Base-by-base conservation (phyloP, 2,329 filamentous ascomycete species). In the Exophiala lecanii-corni region DNA sequence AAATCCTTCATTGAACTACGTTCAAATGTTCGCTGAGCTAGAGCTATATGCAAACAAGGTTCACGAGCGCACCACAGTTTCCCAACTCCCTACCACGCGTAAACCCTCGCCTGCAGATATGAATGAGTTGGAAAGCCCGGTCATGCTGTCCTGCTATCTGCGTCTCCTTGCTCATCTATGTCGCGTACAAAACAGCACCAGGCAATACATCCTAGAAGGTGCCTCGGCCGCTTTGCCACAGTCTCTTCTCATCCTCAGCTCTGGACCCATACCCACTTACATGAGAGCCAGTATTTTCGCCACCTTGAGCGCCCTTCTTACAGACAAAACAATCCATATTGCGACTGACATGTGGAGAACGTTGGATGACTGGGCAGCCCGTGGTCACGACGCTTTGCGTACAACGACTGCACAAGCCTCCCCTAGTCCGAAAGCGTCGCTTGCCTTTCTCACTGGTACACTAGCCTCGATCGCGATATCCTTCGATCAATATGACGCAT, bases 71-170 rank as follows among this genome's bases (percentile, higher is more conserved):
- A 78, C 85, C 42, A 64, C 75, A 43, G 63, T 72, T 4, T 64
- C 73, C 39, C 81, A 79, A 49, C 61, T 74, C 12, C 76, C 78
- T 56, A 74, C 81, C 48, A 63, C 74, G 41, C 74, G 76, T 35
- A 83, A 86, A 61, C 70, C 78, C 34, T 70, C 77, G 32, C 71
- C 71, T 13, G 81, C 84, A 33, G 76, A 84, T 47, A 81, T 87
- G 47, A 89, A 94, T 19, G 91, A 96, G 60, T 86, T 89, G 3
- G 94, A 98, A 63, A 94, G 87, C 30, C 82, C 84, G n/a, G 86
- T 95, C 66, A 96, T 98, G 87, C 74, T 98, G 19, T 89, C 96
- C 60, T 91, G 88, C 55, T 97, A 97, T 61, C 73, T 98, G 39
- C 81, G 91, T 20, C 75, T 98, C 4, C 85, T 95, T 56, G 80